Conservation (phyloP, 2,329 filamentous ascomycete species). For the Endoconidiophora polonica region DNA sequence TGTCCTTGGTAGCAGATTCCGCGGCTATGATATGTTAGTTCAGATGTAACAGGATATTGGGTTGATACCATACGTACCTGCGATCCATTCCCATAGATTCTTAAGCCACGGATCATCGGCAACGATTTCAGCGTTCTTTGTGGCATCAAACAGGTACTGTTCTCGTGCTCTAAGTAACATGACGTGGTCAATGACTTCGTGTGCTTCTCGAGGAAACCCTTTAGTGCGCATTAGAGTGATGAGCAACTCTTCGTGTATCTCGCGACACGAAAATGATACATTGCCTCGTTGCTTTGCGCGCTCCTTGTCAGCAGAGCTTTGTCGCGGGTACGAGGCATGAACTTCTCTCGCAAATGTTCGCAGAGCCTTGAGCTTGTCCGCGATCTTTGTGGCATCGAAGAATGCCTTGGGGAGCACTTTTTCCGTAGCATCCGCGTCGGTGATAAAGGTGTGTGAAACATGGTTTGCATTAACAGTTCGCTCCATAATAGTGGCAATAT, state of each 20-base stretch:
- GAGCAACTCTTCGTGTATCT: conserved; percentile 40
- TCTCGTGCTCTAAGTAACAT: conserved; percentile 45
- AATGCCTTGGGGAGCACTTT: conserved; percentile 27
- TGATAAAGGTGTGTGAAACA: conserved; percentile 14
- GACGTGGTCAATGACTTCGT: conserved; percentile 36
- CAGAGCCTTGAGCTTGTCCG: conserved; percentile 32
- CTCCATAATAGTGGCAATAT: conserved; percentile 27
- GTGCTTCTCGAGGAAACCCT: conserved; percentile 33
- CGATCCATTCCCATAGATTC: conserved; percentile 63
- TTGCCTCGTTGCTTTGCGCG: conserved; percentile 6
- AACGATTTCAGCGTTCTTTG: conserved; percentile 48
- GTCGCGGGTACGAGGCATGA: neutral
- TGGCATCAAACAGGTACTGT: conserved; percentile 46
- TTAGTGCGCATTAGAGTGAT: conserved; percentile 27
- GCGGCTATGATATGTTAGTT: conserved; percentile 29
- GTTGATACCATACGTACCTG: conserved; percentile 29
- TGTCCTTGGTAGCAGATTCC: conserved; percentile 44
- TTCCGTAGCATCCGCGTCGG: conserved; percentile 22
- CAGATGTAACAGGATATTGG: neutral
- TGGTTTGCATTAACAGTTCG: conserved; percentile 19
- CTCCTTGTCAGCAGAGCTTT: conserved; percentile 8
- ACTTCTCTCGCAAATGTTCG: conserved; percentile 21
- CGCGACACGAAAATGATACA: conserved; percentile 30
- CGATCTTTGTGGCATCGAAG: conserved; percentile 24
- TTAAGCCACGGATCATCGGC: conserved; percentile 58